phyloP scores from a whole-genome alignment of 495 filamentous ascomycete species.

The Oidiodendron maius region DNA sequence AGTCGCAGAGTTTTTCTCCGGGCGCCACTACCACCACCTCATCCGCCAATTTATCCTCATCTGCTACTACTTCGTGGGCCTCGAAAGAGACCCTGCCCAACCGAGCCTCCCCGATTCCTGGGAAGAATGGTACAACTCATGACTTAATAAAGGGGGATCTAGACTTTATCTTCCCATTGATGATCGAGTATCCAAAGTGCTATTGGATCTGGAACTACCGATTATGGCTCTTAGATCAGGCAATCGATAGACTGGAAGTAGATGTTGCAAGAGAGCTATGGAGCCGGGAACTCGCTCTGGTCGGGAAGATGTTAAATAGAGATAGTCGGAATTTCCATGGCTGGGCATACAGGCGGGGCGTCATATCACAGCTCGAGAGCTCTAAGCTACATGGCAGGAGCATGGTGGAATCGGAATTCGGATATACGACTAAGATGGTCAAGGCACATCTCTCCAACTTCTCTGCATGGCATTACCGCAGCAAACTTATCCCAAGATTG shows the following conservation, averaged over 20 bases:
- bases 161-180: constrained; percentile 72
- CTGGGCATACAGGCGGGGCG: constrained; percentile 83
- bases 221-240: constrained; percentile 75
- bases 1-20: constrained; percentile 50
- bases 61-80: constrained; percentile 22
- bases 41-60: constrained; percentile 38
- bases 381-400: constrained; percentile 40
- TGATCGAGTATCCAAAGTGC: constrained; percentile 86
- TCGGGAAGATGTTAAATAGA: constrained; percentile 75
- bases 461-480: constrained; percentile 91
- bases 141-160: constrained; percentile 58
- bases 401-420: constrained; percentile 76
- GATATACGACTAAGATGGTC: constrained; percentile 87
- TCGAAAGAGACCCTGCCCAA: constrained; percentile 39
- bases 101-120: constrained; percentile 42
- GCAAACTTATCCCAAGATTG: constrained; percentile 70
- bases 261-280: constrained; percentile 58
- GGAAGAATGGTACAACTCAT: constrained; percentile 52
- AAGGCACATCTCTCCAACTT: constrained; percentile 72
- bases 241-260: constrained; percentile 52
- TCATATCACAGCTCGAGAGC: constrained; percentile 65
- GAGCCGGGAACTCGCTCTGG: constrained; percentile 75
- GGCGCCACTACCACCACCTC: constrained; percentile 43
- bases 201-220: constrained; percentile 99
- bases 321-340: constrained; percentile 96